A percentile compares a stretch with the other conserved stretches of the same genome.
These are phyloP conservation scores for Saturnispora mendoncae DNA, from an alignment of 805 yeast genomes.

Conservation along the genomic window DNA sequence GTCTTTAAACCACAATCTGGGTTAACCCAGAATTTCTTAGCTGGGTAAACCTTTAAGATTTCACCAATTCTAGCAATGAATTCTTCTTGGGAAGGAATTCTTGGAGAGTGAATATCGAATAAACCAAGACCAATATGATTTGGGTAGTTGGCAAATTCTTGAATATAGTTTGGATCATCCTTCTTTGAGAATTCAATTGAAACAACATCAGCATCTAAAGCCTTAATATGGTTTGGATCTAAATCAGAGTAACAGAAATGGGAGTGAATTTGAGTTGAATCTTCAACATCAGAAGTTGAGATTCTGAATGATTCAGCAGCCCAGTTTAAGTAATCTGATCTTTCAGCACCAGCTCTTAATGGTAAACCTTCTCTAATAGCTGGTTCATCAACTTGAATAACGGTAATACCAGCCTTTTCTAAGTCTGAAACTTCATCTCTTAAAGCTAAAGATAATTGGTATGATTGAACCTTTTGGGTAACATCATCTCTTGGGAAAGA, in stretches of 20 bases:
- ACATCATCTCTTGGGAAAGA: slow-evolving; percentile 99
- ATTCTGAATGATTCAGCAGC: slow-evolving; percentile 99
- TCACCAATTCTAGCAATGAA: slow-evolving; percentile 88
- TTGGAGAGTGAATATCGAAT: slow-evolving; percentile 99
- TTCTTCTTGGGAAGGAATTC: slow-evolving; percentile 97
- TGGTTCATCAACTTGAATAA: slow-evolving; percentile 99
- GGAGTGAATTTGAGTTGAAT: slow-evolving; percentile 96
- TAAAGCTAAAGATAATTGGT: slow-evolving; percentile 94
- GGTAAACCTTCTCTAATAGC: slow-evolving; percentile 99
- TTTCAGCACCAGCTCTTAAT: slow-evolving; percentile 94
- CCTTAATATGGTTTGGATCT: slow-evolving; percentile 99
- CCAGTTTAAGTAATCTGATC: slow-evolving; percentile 94
- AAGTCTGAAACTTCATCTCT: slow-evolving; percentile 98
- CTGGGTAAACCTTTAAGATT: slow-evolving; percentile 95
- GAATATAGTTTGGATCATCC: slow-evolving; percentile 97
- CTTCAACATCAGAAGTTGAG: slow-evolving; percentile 95
- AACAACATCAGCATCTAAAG: slow-evolving; percentile 98
- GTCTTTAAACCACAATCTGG: slow-evolving; percentile 99
- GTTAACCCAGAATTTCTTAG: slow-evolving; percentile 98
- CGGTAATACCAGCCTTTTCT: slow-evolving; percentile 96
- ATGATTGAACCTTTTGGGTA: slow-evolving; percentile 85
- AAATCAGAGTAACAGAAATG: slow-evolving; percentile 99
- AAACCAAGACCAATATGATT: slow-evolving; percentile 99
- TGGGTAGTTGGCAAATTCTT: slow-evolving; percentile 97
- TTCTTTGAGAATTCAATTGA: slow-evolving; percentile 99